These are phyloP conservation scores for Phytophthora tentaculata DNA, from an alignment of 352 stramenopile species.

Conservation along the genomic window DNA sequence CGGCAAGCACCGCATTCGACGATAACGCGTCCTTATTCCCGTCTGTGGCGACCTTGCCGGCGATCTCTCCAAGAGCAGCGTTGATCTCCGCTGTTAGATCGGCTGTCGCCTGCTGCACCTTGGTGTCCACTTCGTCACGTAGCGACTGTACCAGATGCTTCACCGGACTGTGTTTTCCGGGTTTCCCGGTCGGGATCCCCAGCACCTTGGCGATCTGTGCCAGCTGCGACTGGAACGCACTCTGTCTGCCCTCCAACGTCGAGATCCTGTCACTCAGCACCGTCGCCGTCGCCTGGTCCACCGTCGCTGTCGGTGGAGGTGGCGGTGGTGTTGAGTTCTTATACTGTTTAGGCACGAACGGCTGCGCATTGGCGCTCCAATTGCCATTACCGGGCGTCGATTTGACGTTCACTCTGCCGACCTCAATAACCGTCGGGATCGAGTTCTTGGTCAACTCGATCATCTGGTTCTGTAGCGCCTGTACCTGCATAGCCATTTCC, in stretches of 20 bases:
- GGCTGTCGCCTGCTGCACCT: constrained; percentile 26
- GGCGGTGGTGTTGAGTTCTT: constrained; percentile 18
- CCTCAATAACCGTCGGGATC: constrained; percentile 23
- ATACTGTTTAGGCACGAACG: constrained; percentile 41
- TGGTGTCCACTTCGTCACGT: constrained; percentile 62
- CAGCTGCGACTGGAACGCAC: constrained; percentile 85
- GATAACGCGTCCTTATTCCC: constrained; percentile 27
- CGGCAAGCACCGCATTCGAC: constrained; percentile 57
- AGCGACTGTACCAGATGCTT: constrained; percentile 81
- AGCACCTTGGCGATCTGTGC: constrained; percentile 80
- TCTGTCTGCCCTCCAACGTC: constrained; percentile 82
- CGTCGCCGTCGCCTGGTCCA: constrained; percentile 37
- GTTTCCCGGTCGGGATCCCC: constrained; percentile 66
- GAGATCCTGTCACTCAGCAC: constrained; percentile 76
- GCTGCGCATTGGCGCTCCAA: constrained; percentile 33
- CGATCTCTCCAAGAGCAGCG: constrained; percentile 16
- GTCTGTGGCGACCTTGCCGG: too few relatives aligned
- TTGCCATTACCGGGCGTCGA: constrained; percentile 9
- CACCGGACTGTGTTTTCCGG: constrained; percentile 69
- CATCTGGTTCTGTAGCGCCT: constrained; percentile 57
- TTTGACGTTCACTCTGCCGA: constrained; percentile 14
- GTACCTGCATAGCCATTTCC: constrained; percentile 59
- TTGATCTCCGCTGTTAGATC: constrained; percentile 25
- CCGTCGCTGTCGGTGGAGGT: constrained; percentile 1
- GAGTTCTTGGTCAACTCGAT: constrained; percentile 35